Evolutionary conservation across 345 rosid species (phyloP), one percentile per base, ranked within the genome.

Genomic region (Dovyalis caffra): DNA sequence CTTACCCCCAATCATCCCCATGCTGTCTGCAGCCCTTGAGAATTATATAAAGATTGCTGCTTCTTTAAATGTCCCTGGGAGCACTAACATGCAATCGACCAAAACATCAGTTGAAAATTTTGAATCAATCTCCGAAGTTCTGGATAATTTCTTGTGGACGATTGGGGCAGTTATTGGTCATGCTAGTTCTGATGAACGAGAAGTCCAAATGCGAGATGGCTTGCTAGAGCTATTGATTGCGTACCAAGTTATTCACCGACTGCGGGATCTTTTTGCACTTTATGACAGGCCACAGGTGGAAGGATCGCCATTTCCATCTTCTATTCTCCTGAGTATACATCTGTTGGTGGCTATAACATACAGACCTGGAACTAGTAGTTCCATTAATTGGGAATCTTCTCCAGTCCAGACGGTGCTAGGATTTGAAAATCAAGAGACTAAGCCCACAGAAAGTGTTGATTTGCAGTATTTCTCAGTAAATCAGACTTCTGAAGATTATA

Each of bases 231-330:
- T 90, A 62, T 81, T 89, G 84, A 77, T 86, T 49, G 88, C 95
- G 33, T 90, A 90, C 82, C 92, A 87, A 82, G 90, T 90, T 70
- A 83, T 90, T 80, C 91, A 90, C 68, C 81, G 89, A 37, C 72
- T 90, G 69, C 83, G 90, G 43, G 95, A 90, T 80, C 92, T 90
- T 71, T 88, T 89, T 75, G 92, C 92, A 37, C 89, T 90, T 23
- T 90, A 90, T 84, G 95, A 90, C 76, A 85, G 92, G 85, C 92
- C 95, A 65, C 95, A 90, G 78, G 90, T 87, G 60, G 95, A 90
- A 85, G 95, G 95, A 69, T 87, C 87, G 10, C 88, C 95, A 8
- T 89, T 90, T 81, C 92, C 95, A 79, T 85, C 91, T 64, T 87
- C 92, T 28, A 90, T 90, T 77, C 87, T 86, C 67, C 72, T 86